Conservation (phyloP, 2,329 filamentous ascomycete species). For the Sporothrix pallida region DNA sequence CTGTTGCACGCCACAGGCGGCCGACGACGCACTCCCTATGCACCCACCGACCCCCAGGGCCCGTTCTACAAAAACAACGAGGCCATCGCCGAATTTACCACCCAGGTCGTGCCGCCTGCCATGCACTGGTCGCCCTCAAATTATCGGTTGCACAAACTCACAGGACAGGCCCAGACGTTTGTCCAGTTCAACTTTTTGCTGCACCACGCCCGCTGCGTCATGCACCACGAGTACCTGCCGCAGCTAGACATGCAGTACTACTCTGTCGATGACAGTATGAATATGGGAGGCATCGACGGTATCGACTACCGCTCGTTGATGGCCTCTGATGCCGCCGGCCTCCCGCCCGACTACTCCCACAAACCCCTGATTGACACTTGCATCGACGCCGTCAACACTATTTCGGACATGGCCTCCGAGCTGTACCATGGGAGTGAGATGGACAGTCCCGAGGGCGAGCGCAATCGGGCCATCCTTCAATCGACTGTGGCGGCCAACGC, state of each 20-base stretch:
- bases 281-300: not conserved
- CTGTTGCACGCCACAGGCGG: conserved; percentile 23
- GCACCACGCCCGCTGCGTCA: conserved; percentile 25
- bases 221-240: conserved; percentile 33
- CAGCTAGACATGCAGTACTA: conserved; percentile 33
- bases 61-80: not conserved
- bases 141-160: conserved; percentile 2
- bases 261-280: not conserved
- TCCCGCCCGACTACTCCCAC: conserved; percentile 16
- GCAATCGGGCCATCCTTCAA: not conserved
- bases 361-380: conserved; percentile 4
- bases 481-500: conserved; percentile 11
- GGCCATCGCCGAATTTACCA: conserved; percentile 11
- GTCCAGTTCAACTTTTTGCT: conserved; percentile 30
- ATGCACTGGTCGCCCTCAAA: conserved; percentile 16
- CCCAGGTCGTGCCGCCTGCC: conserved; percentile 1
- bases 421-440: not conserved
- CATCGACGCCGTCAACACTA: conserved; percentile 19
- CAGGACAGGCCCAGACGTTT: conserved; percentile 18
- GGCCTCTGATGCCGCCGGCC: conserved; percentile 1
- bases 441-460: not conserved
- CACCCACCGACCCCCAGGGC: not conserved
- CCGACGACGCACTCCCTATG: conserved; percentile 3
- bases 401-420: conserved; percentile 14
- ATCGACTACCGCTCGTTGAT: conserved; percentile 4